These are phyloP conservation scores for Rhodotorula sp. DNA, from an alignment of 1,284 basidiomycete species.

Conservation along the genomic window DNA sequence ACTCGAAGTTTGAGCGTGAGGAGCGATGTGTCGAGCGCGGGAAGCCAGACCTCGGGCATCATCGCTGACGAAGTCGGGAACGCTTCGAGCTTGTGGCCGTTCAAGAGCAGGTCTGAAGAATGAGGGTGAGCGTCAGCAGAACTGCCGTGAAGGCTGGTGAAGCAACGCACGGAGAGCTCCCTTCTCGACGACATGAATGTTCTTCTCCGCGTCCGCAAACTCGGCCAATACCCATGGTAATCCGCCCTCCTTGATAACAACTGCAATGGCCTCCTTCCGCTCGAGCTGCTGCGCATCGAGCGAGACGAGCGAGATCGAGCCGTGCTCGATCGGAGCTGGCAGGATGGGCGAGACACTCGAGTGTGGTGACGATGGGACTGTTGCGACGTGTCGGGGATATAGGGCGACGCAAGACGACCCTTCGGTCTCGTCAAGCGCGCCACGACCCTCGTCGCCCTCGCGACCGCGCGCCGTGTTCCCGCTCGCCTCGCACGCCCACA, in stretches of 20 bases:
- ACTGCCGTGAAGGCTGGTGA: too few relatives aligned
- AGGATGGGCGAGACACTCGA: slow-evolving; percentile 25
- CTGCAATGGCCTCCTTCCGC: slow-evolving; percentile 3
- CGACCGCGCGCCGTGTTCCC: not conserved
- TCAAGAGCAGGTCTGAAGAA: slow-evolving; percentile 23
- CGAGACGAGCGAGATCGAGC: slow-evolving; percentile 12
- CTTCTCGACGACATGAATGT: slow-evolving; percentile 15
- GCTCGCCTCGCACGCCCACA: slow-evolving; percentile 11
- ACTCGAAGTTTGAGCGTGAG: slow-evolving; percentile 28
- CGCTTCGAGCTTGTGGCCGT: slow-evolving; percentile 5
- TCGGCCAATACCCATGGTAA: slow-evolving; percentile 27
- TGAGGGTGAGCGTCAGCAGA: not conserved
- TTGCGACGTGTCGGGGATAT: slow-evolving; percentile 14
- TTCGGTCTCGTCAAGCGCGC: not conserved
- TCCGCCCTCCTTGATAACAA: slow-evolving; percentile 17
- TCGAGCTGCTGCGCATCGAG: slow-evolving; percentile 23
- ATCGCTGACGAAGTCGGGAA: slow-evolving; percentile 12
- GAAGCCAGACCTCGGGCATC: slow-evolving; percentile 35
- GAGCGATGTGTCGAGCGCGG: slow-evolving; percentile 37
- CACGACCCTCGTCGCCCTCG: not conserved
- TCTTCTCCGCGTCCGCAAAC: slow-evolving; percentile 20
- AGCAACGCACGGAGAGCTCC: slow-evolving; percentile 19
- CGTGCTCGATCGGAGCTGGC: slow-evolving; percentile 23
- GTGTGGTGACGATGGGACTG: slow-evolving; percentile 25
- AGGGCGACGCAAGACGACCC: slow-evolving; percentile 14